phyloP scores from a whole-genome alignment of 352 stramenopile species.

The Pythium oligandrum region DNA sequence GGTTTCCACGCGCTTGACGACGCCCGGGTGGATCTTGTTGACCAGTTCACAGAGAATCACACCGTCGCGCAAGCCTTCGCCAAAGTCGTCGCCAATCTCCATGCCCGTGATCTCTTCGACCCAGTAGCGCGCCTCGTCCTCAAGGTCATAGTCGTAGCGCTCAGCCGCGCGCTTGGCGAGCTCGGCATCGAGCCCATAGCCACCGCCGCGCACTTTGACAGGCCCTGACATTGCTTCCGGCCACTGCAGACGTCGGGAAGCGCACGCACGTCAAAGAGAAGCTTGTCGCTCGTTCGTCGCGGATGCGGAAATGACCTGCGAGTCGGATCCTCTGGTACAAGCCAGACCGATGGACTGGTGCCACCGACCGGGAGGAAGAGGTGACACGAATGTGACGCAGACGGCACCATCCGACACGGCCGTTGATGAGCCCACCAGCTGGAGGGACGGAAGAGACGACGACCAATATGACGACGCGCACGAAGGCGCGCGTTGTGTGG shows the following conservation, averaged over 20 bases:
- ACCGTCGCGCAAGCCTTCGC: conserved; percentile 68
- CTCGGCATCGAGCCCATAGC: conserved; percentile 89
- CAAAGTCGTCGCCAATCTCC: conserved; percentile 79
- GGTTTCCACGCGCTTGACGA: conserved; percentile 69
- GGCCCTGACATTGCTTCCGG: conserved; percentile 15
- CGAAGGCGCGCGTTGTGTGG: too few relatives aligned
- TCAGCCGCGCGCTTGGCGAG: conserved; percentile 79
- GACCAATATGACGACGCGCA: too few relatives aligned
- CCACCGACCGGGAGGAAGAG: conserved; percentile 5
- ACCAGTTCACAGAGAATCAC: conserved; percentile 79
- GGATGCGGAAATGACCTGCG: too few relatives aligned
- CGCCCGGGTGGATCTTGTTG: conserved; percentile 70
- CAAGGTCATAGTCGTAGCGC: conserved; percentile 87
- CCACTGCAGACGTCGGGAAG: too few relatives aligned
- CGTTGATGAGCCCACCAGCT: too few relatives aligned
- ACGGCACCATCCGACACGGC: conserved; percentile 5
- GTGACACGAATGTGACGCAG: conserved; percentile 2
- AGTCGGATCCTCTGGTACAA: too few relatives aligned
- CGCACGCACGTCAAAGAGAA: too few relatives aligned
- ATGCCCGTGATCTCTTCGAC: conserved; percentile 77
- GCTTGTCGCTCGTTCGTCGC: too few relatives aligned
- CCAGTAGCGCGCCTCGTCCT: conserved; percentile 82
- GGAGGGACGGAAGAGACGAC: too few relatives aligned
- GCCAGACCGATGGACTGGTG: not conserved
- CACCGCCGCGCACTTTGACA: conserved; percentile 63